Conservation (phyloP, 331 rosid species). For the Telfairia occidentalis region DNA sequence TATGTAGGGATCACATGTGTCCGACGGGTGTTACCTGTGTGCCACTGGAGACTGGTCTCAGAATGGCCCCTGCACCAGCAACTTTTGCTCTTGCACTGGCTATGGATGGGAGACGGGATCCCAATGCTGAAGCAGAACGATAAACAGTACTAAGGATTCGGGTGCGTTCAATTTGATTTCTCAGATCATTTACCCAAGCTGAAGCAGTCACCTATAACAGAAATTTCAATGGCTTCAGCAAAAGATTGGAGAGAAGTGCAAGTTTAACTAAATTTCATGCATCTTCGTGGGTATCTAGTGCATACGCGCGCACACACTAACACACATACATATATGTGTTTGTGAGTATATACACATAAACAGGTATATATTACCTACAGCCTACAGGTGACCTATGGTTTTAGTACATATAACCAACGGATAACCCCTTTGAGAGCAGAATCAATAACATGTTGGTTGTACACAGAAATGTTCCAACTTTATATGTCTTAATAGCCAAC, state of each 20-base stretch:
- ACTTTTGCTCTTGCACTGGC: constrained; percentile 86
- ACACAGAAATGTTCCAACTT: not conserved
- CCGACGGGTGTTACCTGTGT: constrained; percentile 48
- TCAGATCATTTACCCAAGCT: constrained; percentile 92
- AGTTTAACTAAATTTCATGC: not conserved
- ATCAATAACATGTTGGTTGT: not conserved
- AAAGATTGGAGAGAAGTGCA: not conserved
- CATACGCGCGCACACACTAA: not conserved
- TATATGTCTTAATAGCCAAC: not conserved
- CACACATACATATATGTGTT: not conserved
- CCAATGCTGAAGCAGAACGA: constrained; percentile 94
- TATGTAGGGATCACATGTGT: not conserved
- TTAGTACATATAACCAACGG: not conserved
- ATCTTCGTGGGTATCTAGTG: not conserved
- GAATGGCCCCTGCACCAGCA: constrained; percentile 90
- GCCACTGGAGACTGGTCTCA: constrained; percentile 85
- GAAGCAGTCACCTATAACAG: constrained; percentile 78
- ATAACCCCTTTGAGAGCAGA: not conserved
- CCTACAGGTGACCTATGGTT: not conserved
- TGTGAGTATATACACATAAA: not conserved
- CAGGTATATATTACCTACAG: not conserved
- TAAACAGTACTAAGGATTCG: constrained; percentile 84
- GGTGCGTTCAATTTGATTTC: constrained; percentile 86
- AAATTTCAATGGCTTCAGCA: not conserved
- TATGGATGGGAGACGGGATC: constrained; percentile 91